Base-by-base conservation (phyloP, 148 eudicot genomes). In the Rhododendron williamsianum region DNA sequence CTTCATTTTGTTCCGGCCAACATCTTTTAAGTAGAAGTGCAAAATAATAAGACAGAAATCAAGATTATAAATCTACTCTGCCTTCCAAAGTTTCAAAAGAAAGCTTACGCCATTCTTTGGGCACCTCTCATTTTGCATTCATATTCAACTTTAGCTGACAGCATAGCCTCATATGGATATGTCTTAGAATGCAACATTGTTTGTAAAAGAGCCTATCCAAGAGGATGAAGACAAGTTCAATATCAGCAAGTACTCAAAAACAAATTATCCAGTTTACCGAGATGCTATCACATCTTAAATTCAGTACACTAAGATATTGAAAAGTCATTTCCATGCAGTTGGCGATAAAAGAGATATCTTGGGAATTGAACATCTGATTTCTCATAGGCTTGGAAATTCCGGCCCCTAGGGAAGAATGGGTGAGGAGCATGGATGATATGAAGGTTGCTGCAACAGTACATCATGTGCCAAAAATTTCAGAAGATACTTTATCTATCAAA, bases 91-190 rank as follows among this genome's bases (percentile, higher is more conserved):
- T 78, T 65, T 78, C 45, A 84, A 73, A 56, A 69, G 77, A 83
- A 90, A 81, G 76, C 96, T 92, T 93, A 96, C 98, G 98, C 93
- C 98, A 96, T 96, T 93, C 94, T 93, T 90, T 96, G 98, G 78
- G 98, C 98, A 84, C 98, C 98, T 87, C 98, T 90, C 89, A 90
- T 93, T 90, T 89, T 96, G 93, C 98, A 96, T 86, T 96, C 98
- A 83, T 96, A 96, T 89, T 96, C 98, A 88, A 96, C 94, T 86
- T 96, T 96, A 85, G 98, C 98, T 87, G 98, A 86, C 84, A 96
- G 90, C 93, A 92, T 91, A 76, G 89, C 87, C 92, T 96, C 98
- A 84, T 93, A 83, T 35, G 98, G 98, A 89, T 78, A 93, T 58
- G 89, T 72, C 89, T 87, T 96, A 6, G 98, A 96, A 86, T 92